These are phyloP conservation scores for Cladobotryum mycophilum DNA, from an alignment of 2,329 filamentous ascomycete genomes.

Conservation along the genomic window DNA sequence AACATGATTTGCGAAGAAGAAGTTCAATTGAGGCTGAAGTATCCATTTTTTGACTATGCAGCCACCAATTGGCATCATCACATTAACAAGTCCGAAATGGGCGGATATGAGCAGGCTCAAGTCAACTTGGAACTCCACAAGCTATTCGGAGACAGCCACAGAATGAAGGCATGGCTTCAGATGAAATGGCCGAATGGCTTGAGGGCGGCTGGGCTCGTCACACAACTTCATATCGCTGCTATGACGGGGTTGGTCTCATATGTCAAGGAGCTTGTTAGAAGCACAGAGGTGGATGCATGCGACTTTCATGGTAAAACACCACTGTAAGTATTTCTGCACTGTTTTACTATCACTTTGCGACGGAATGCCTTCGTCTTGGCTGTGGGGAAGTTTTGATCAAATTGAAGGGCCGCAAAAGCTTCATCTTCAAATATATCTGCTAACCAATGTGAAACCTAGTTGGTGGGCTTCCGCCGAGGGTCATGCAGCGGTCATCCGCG, in stretches of 20 bases:
- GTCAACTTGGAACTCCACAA: conserved; percentile 6
- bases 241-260: conserved; percentile 14
- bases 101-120: conserved; percentile 14
- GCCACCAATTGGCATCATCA: conserved; percentile 26
- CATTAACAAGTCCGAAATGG: conserved; percentile 15
- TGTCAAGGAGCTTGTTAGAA: conserved; percentile 14
- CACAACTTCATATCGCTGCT: conserved; percentile 16
- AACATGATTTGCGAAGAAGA: not conserved
- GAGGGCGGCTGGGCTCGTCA: not conserved
- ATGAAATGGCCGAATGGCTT: conserved; percentile 6
- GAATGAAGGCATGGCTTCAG: conserved; percentile 12
- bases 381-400: too few relatives aligned
- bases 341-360: too few relatives aligned
- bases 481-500: conserved; percentile 13
- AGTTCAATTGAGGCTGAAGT: conserved; percentile 8
- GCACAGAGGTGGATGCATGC: conserved; percentile 9
- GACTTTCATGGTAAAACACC: conserved; percentile 17
- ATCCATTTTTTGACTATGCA: conserved; percentile 26
- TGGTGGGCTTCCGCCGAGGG: conserved; percentile 22
- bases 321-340: conserved; percentile 12
- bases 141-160: conserved; percentile 11
- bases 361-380: too few relatives aligned
- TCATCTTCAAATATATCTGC: too few relatives aligned
- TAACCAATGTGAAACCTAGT: not conserved
- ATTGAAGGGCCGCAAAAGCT: not conserved